Conservation (phyloP, 2,329 filamentous ascomycete species). For the Pseudohalonectria lignicola region DNA sequence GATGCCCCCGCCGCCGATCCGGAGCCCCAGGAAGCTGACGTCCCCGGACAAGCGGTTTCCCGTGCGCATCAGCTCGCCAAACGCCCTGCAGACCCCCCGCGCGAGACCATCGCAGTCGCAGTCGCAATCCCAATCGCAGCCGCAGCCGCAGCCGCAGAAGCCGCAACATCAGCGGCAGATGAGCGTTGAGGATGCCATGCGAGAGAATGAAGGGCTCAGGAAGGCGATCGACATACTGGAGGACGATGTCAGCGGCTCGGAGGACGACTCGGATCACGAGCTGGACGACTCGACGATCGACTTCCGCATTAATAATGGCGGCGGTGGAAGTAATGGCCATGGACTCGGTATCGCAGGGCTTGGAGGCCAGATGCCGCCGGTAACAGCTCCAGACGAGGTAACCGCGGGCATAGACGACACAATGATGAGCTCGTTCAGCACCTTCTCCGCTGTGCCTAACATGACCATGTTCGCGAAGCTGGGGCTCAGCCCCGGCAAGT, state of each 20-base stretch:
- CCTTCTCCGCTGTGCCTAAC: slow-evolving; percentile 81
- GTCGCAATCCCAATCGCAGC: slow-evolving; percentile 9
- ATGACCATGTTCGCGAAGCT: slow-evolving; percentile 74
- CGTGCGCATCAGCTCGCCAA: slow-evolving; percentile 37
- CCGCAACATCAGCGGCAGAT: slow-evolving; percentile 24
- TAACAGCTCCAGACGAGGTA: too few species aligned
- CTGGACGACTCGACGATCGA: slow-evolving; percentile 6
- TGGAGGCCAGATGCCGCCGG: too few species aligned
- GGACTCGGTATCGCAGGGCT: too few species aligned
- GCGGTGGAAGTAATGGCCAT: too few species aligned
- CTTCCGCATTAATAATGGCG: too few species aligned
- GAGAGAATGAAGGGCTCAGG: slow-evolving; percentile 43
- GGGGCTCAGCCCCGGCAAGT: slow-evolving; percentile 52
- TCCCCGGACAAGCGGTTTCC: slow-evolving; percentile 49
- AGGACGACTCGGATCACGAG: slow-evolving; percentile 17
- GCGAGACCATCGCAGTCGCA: slow-evolving; percentile 9
- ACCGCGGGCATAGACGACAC: slow-evolving; percentile 50
- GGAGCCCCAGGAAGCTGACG: slow-evolving; percentile 34
- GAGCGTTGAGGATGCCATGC: slow-evolving; percentile 40
- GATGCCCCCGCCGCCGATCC: slow-evolving; percentile 17
- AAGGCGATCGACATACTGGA: slow-evolving; percentile 53
- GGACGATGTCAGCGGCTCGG: slow-evolving; percentile 30
- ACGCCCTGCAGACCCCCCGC: slow-evolving; percentile 7
- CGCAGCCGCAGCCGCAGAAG: slow-evolving; percentile 6
- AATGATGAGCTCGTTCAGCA: slow-evolving; percentile 73